Conservation (phyloP, 768 basidiomycete species). For the Pleurotus platypus region DNA sequence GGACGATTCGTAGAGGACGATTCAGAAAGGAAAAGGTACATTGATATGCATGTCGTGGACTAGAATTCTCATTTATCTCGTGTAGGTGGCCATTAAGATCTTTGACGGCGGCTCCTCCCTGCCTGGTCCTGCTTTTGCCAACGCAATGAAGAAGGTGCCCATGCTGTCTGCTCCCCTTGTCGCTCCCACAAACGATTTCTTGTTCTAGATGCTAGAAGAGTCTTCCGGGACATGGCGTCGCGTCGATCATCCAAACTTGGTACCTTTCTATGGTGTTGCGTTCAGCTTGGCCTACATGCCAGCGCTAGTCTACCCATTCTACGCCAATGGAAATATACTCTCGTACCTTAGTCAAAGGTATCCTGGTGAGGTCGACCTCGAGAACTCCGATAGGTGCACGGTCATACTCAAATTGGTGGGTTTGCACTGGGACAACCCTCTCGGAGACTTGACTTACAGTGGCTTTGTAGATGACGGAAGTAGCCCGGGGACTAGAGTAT, state of each 20-base stretch:
- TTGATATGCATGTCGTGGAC: not conserved
- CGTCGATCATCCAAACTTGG: slow-evolving; percentile 19
- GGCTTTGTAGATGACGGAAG: slow-evolving; percentile 10
- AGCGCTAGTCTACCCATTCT: slow-evolving; percentile 20
- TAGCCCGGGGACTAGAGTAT: slow-evolving; percentile 20
- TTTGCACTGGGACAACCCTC: too few species aligned
- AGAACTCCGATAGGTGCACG: not conserved
- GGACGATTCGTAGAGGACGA: not conserved
- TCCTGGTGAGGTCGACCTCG: not conserved
- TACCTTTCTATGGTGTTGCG: slow-evolving; percentile 16
- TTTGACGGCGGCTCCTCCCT: not conserved
- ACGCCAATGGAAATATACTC: slow-evolving; percentile 19
- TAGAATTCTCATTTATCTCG: too few species aligned
- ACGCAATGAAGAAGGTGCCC: not conserved
- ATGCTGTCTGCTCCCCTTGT: not conserved
- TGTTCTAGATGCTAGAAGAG: not conserved
- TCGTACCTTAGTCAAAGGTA: slow-evolving; percentile 11
- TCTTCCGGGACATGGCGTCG: slow-evolving; percentile 8
- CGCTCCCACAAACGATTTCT: too few species aligned
- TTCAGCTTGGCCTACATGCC: slow-evolving; percentile 17
- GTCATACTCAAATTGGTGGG: too few species aligned
- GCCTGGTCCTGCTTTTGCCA: not conserved
- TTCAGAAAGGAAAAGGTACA: not conserved
- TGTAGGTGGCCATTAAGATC: not conserved
- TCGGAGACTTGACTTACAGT: too few species aligned